phyloP scores from a whole-genome alignment of 2,329 filamentous ascomycete genomes.

The Colletotrichum liriopes region DNA sequence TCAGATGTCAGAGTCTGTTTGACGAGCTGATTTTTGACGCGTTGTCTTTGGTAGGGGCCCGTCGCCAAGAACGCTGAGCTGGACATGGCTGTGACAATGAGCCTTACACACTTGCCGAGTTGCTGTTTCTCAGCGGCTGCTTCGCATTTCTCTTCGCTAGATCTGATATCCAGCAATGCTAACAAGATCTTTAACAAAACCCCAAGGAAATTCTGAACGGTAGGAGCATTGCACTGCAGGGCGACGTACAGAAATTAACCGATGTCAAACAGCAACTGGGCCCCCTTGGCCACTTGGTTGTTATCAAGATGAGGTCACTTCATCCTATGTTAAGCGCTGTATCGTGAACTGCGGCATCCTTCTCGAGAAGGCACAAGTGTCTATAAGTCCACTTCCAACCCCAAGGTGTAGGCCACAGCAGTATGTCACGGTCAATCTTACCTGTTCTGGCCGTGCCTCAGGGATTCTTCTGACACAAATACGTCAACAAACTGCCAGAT shows the following conservation, averaged over 20 bases:
- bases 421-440: neutral
- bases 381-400: neutral
- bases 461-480: neutral
- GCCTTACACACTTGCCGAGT: neutral
- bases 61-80: neutral
- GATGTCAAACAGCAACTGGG: neutral
- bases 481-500: slow-evolving; percentile 15
- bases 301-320: neutral
- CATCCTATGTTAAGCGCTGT: too few species aligned
- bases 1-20: neutral
- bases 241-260: fast-evolving
- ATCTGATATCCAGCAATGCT: neutral
- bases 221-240: neutral
- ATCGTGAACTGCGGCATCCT: neutral
- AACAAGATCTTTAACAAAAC: too few species aligned
- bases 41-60: neutral
- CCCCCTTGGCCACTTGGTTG: too few species aligned
- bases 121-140: neutral
- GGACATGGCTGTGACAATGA: neutral
- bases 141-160: neutral
- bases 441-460: neutral
- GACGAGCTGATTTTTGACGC: neutral
- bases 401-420: neutral
- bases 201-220: neutral
- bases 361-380: neutral